phyloP scores from a whole-genome alignment of 495 filamentous ascomycete species.

The Aspergillus hancockii region DNA sequence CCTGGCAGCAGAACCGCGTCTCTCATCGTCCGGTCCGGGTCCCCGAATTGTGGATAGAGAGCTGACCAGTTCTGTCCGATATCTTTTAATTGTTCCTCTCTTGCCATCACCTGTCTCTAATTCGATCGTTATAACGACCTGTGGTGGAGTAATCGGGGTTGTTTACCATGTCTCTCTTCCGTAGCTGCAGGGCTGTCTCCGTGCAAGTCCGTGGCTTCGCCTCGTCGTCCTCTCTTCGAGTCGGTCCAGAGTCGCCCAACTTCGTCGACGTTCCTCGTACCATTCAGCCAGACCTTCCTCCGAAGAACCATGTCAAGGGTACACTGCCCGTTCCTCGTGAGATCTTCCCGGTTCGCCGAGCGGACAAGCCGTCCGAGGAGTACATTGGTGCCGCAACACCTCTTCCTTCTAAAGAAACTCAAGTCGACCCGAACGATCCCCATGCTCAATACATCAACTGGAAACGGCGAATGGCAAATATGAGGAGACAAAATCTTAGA shows the following conservation, averaged over 20 bases:
- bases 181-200: slow-evolving; percentile 42
- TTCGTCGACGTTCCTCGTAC: slow-evolving; percentile 68
- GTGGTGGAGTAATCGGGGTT: not conserved
- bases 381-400: slow-evolving; percentile 53
- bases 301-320: slow-evolving; percentile 61
- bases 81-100: not conserved
- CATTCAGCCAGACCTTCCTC: slow-evolving; percentile 46
- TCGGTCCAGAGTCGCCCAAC: slow-evolving; percentile 67
- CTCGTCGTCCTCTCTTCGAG: slow-evolving; percentile 38
- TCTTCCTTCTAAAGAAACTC: slow-evolving; percentile 31
- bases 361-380: slow-evolving; percentile 52
- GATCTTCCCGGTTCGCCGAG: slow-evolving; percentile 54
- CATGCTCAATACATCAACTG: slow-evolving; percentile 57
- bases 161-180: slow-evolving; percentile 42
- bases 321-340: slow-evolving; percentile 69
- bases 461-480: slow-evolving; percentile 61
- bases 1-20: slow-evolving; percentile 22
- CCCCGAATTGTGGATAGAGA: slow-evolving; percentile 3
- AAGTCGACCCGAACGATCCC: slow-evolving; percentile 32
- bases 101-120: not conserved
- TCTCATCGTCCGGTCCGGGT: slow-evolving; percentile 13
- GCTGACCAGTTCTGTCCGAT: not conserved
- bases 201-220: slow-evolving; percentile 50
- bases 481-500: slow-evolving; percentile 61
- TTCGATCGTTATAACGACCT: not conserved